phyloP scores from a whole-genome alignment of 352 stramenopile species.

The Hyaloperonospora brassicae region DNA sequence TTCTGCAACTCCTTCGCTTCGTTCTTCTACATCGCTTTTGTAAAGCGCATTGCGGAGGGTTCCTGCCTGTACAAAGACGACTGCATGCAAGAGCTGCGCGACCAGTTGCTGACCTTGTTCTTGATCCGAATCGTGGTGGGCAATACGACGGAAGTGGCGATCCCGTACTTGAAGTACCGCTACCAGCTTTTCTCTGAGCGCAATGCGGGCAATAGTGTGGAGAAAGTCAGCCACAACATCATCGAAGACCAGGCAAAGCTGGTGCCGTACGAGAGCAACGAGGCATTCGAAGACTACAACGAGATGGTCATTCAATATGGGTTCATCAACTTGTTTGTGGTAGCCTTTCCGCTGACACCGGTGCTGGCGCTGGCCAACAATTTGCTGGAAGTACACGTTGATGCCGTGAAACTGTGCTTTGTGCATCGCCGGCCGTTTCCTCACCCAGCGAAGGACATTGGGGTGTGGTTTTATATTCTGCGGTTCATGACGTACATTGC shows the following conservation, averaged over 20 bases:
- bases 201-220: slow-evolving; percentile 18
- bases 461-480: slow-evolving; percentile 87
- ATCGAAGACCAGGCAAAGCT: slow-evolving; percentile 82
- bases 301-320: slow-evolving; percentile 92
- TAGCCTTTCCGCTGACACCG: slow-evolving; percentile 89
- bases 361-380: slow-evolving; percentile 88
- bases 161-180: slow-evolving; percentile 80
- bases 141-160: slow-evolving; percentile 83
- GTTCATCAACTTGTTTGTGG: slow-evolving; percentile 92
- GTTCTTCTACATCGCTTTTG: slow-evolving; percentile 92
- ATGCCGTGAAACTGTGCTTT: slow-evolving; percentile 81
- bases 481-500: slow-evolving; percentile 76
- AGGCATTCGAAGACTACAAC: slow-evolving; percentile 86
- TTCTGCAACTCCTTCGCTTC: slow-evolving; percentile 97
- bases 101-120: slow-evolving; percentile 88
- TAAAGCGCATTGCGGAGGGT: slow-evolving; percentile 46
- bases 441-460: slow-evolving; percentile 79
- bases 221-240: slow-evolving; percentile 53
- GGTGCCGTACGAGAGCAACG: slow-evolving; percentile 70
- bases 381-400: slow-evolving; percentile 85
- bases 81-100: slow-evolving; percentile 84
- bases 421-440: slow-evolving; percentile 74
- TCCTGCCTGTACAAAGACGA: slow-evolving; percentile 78
- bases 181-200: slow-evolving; percentile 53
- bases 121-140: slow-evolving; percentile 89